Base-by-base conservation (phyloP, 1,139 yeast genomes). In the Candida tunisiensis region DNA sequence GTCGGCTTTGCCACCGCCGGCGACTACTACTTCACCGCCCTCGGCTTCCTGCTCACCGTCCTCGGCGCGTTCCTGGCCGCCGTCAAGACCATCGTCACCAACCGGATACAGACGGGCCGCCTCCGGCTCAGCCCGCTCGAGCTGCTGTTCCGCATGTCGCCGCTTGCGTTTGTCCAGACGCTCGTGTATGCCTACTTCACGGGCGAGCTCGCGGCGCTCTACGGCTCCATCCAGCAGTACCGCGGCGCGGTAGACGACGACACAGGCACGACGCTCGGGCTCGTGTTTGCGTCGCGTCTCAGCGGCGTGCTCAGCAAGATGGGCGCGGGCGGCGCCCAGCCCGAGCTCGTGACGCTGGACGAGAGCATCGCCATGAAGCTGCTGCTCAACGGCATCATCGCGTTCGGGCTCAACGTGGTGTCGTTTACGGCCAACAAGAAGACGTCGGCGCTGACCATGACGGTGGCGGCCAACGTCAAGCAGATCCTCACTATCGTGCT, bases 381-480 rank as follows among this genome's bases (percentile, higher is more conserved):
- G 21, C 18, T 27, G 12, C 29, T 38, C 25, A 45, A 39, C 28
- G 47, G 47, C 10, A 20, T 39, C 11, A 34, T 44, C 16, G 45
- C 47, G 9, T 42, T 41, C 27, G 42, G 38, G 5, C 34, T 42
- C 8, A 39, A 40, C 25, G 38, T 41, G 11, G 42, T 42, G 9
- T 39, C 47, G 3, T 38, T 44, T 26, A 39, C 44, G 6, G 43
- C 47, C 13, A 44, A 39, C 35, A 41, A 40, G 32, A 36, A 40
- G 33, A 34, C 42, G 8, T 43, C 42, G 9, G 44, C 48, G 2
- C 25, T 43, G 21, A 36, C 41, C 21, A 39, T 43, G 44, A 41
- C 46, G 4, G 45, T 43, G 17, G 44, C 44, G 8, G 44, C 41
- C 23, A 40, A 40, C 18, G 36, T 41, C 29, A 40, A 40, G 31